Evolutionary conservation across 2,329 filamentous ascomycete species (phyloP), one percentile per base, ranked within the genome.

Genomic region (Hymenotorrendiella dingleyae): DNA sequence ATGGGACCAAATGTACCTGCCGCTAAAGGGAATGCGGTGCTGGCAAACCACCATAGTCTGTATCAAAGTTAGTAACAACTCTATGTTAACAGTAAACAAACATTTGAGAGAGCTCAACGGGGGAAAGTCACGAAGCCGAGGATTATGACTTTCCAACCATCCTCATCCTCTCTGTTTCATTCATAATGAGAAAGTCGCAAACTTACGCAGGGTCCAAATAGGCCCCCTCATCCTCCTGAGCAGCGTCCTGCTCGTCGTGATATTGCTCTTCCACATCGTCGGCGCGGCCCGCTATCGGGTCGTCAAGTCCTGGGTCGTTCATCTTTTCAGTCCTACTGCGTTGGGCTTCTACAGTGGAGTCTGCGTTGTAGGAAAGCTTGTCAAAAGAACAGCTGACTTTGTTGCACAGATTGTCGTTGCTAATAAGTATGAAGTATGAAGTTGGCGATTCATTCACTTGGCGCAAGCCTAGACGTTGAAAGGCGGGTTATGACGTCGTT

Each of bases 1-100:
- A 94, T 76, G 0, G 90, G 90, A 1, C 87, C 88, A 2, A 93
- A 74, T 0, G 89, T 88, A 24, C 87, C 89, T 2, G 89, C 87
- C 9, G 93, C 74, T 59, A 96, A 78, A 23, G 85, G 86, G 49
- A 90, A 81, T 8, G 74, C 77, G 1, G 78, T 76, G 3, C 76
- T 78, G 20, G 76, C 72, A 55, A 81, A 73, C 77, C 77, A 82
- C 76, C 76, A 82, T 28, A 55, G 46, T 45, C 54, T 55, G 19
- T 12, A 36, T 34, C 11, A 35, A 34, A 14, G 11, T 27, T 23
- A 42, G 30, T n/a, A 28, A 28, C 27, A n/a, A 11, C 7, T 2
- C 10, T 3, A n/a, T 30, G 10, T 9, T 16, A 1, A 30, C 28
- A n/a, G 14, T 8, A 9, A 30, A 17, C 28, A 30, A 16, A 16